Base-by-base conservation (phyloP, 2,329 filamentous ascomycete species). In the Dryadomyces sulphureus region DNA sequence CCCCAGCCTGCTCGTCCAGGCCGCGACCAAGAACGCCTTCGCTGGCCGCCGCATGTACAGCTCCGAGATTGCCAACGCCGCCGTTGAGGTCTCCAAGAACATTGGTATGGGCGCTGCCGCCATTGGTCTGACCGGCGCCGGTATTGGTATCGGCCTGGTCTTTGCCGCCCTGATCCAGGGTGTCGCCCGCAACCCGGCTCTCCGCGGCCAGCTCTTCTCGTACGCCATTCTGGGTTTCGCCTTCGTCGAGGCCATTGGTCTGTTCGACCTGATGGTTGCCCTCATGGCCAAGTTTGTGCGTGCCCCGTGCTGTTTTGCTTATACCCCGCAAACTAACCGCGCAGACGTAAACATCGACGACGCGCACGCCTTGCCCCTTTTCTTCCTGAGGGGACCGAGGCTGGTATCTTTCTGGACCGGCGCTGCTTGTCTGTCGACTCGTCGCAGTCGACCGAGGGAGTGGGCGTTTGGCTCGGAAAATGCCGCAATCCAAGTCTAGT, bases 141-240 rank as follows among this genome's bases (percentile, higher is more conserved):
- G 85, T 87, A 86, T 92, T 69, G 86, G 86, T 85, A 93, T 92
- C 71, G 86, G 86, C 77, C 80, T 90, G 65, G 86, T 93, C 65
- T 93, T 93, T 79, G 85, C 83, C 65, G 81, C 84, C 62, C 84
- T 93, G 66, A 77, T 93, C 65, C 81, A 84, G 70, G 80, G 80
- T 73, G 85, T 92, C 67, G 84, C 86, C 75, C 85, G 86, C 75
- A 94, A 94, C 84, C 86, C 86, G 64, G 84, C 83, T 65, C 84
- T 93, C 73, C 83, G 85, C 74, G 86, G 85, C 67, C 87, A 93
- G 79, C 85, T 94, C 64, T 94, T 78, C 71, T 69, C 69, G 54
- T 77, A 77, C 66, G 74, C 74, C 66, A 73, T 77, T 66, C 63
- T 78, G 59, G 74, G 73, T 63, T 77, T 77, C 65, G 74, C 74